Evolutionary conservation across 257 asterid species (phyloP), one percentile per base, ranked within the genome.

Genomic region (Plectranthus barbatus): DNA sequence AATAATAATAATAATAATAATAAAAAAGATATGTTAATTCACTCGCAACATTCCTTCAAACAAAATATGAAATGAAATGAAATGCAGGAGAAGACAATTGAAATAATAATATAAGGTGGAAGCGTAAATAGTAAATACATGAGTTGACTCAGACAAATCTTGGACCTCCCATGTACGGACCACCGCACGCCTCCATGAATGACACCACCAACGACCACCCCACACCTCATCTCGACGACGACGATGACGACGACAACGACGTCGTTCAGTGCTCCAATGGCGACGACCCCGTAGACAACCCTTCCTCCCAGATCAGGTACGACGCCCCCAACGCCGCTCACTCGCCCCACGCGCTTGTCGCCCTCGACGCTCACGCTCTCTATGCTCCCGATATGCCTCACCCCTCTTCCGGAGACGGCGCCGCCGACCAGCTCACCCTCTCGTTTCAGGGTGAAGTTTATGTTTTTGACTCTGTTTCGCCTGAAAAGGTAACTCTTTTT

Each of bases 361-460:
- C n/a, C n/a, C n/a, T n/a, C n/a, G n/a, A n/a, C n/a, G n/a, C n/a
- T n/a, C n/a, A n/a, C n/a, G n/a, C n/a, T n/a, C n/a, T n/a, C n/a
- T n/a, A n/a, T n/a, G n/a, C n/a, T n/a, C n/a, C n/a, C 7, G 94
- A 80, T 36, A 70, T 83, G 62, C 62, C 69, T 15, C 70, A 78
- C 17, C 58, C 63, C 3, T 53, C 72, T 20, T 29, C 67, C 8
- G 85, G 58, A 2, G 91, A 84, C 13, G 81, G 72, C 37, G 87
- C 72, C n/a, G 78, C 95, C 54, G 95, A 93, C 82, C 99, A 90
- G 87, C 97, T 90, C 31, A 87, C 95, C 71, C 83, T 93, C 56
- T 87, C 99, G 66, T 93, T 93, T 76, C 99, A 85, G 83, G 99
- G 96, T 6, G 94, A 93, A 72, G 95, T 93, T 62, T 93, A 77